phyloP scores from a whole-genome alignment of 2,329 filamentous ascomycete genomes.

The Aspergillus ruber region DNA sequence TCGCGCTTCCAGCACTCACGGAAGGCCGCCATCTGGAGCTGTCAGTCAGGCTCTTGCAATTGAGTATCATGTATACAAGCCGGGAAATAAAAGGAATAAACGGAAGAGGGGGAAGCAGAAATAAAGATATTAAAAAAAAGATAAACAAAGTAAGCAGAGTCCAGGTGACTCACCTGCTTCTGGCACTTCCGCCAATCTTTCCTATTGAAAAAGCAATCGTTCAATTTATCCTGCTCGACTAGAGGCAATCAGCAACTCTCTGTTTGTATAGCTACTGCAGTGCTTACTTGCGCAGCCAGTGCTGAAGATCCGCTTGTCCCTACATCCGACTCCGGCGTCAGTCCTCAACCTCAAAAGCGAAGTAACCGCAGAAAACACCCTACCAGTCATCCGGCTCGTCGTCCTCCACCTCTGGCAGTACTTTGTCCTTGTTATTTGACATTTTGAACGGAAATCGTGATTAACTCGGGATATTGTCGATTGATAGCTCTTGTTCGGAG shows the following conservation, averaged over 20 bases:
- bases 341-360: slow-evolving; percentile 5
- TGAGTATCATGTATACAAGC: background rate
- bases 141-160: background rate
- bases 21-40: slow-evolving; percentile 75
- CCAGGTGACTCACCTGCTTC: slow-evolving; percentile 62
- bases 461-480: background rate
- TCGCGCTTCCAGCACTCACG: slow-evolving; percentile 85
- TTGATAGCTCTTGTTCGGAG: background rate
- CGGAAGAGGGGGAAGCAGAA: background rate
- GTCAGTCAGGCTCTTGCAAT: background rate
- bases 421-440: slow-evolving; percentile 52
- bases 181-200: slow-evolving; percentile 92
- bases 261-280: background rate
- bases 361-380: slow-evolving; percentile 20
- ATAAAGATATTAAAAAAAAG: background rate
- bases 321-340: slow-evolving; percentile 37
- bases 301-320: slow-evolving; percentile 97
- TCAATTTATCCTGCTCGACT: slow-evolving; percentile 88
- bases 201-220: slow-evolving; percentile 91
- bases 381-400: slow-evolving; percentile 97
- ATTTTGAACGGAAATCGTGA: slow-evolving; percentile 31
- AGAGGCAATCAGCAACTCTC: background rate
- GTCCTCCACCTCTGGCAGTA: slow-evolving; percentile 51
- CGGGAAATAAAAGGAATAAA: background rate
- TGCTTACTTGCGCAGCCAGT: slow-evolving; percentile 79